Base-by-base conservation (phyloP, 306 rosid species). In the Boehmeria nivea region DNA sequence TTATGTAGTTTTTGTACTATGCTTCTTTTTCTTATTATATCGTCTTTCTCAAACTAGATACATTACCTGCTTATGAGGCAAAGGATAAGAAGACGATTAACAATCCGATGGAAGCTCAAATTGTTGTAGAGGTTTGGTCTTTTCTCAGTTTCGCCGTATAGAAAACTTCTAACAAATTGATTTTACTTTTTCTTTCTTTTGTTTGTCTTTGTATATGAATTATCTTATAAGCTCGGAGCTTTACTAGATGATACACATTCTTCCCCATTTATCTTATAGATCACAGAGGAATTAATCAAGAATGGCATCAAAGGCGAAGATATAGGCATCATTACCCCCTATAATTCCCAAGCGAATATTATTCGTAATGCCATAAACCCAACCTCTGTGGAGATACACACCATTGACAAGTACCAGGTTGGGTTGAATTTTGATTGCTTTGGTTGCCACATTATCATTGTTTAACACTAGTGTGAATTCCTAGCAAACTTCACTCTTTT, bases 331-430 rank as follows among this genome's bases (percentile, higher is more conserved):
- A 91, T 91, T 47, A 91, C 98, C 21, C 98, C 98, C 3, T 91
- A 87, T 69, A 91, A 91, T 75, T 75, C 96, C n/a, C 98, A 91
- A 76, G 98, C 89, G 55, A 88, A 81, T 61, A 84, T 87, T 63
- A 80, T 91, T 43, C 72, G 74, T 25, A 78, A 50, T 8, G 72
- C 85, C 33, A 37, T 77, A 23, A 59, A 62, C 75, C 37, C 58
- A 27, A 60, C 79, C 49, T 80, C 95, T 17, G 85, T 91, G 67
- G 96, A 87, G 83, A 81, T 87, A 70, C 89, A 91, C 72, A 91
- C 98, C 62, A 91, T 91, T 75, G 96, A 91, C 78, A 91, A 87
- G 76, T 87, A 87, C 68, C 98, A 90, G 94, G 98, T 87, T 25
- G 25, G 67, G 48, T 52, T 43, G 28, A 48, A 55, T 28, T 27